Conservation (phyloP, 768 basidiomycete species). For the Trichaptum fuscoviolaceum region DNA sequence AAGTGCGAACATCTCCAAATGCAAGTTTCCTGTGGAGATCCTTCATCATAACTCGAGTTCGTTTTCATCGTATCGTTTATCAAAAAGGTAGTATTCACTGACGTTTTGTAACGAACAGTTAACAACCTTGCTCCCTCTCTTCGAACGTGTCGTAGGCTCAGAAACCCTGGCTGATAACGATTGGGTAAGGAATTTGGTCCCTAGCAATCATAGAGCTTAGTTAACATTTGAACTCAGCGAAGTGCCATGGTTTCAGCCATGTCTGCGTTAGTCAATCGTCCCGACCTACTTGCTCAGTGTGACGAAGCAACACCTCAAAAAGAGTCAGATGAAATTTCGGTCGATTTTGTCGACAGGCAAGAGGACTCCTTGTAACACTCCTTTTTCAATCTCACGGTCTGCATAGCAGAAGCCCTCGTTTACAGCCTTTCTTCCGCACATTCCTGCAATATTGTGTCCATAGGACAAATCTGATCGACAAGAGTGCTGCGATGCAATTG, state of each 20-base stretch:
- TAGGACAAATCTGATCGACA: constrained; percentile 39
- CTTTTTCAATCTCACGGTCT: background rate
- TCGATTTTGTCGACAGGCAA: background rate
- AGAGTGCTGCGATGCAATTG: constrained; percentile 42
- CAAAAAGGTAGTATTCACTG: background rate
- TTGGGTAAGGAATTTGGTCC: constrained; percentile 39
- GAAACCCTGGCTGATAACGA: constrained; percentile 51
- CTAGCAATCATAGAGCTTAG: background rate
- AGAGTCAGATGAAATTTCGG: background rate
- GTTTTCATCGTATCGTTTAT: constrained; percentile 20
- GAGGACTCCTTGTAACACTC: background rate
- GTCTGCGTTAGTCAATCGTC: constrained; percentile 40
- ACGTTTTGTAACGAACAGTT: constrained; percentile 36
- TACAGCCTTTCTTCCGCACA: background rate
- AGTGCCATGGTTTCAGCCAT: constrained; percentile 46
- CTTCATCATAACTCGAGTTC: constrained; percentile 68
- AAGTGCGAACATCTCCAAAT: constrained; percentile 33
- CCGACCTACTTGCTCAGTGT: constrained; percentile 52
- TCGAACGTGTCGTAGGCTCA: constrained; percentile 47
- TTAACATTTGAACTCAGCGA: constrained; percentile 24
- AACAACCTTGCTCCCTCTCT: constrained; percentile 50
- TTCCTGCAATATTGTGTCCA: background rate
- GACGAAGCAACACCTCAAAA: constrained; percentile 16
- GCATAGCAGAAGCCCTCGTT: background rate
- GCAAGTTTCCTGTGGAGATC: constrained; percentile 54